Evolutionary conservation across 1,284 basidiomycete genomes (phyloP), one percentile per base, ranked within the genome.

Genomic region (Leccinum laetum): DNA sequence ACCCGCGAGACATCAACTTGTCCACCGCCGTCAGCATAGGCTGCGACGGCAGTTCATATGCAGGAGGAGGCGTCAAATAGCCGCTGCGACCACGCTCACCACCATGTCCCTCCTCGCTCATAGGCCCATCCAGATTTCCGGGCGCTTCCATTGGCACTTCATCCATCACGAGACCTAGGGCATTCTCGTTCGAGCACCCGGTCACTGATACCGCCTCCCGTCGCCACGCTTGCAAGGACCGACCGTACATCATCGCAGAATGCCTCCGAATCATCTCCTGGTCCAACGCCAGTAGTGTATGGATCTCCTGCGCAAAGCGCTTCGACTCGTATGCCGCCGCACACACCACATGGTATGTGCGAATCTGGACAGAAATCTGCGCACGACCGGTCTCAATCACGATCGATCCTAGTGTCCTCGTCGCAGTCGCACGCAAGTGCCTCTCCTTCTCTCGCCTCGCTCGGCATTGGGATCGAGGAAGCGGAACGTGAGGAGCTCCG

Each of bases 381-480:
- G 5, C 2, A 24, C 2, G 37, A 59, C 26, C 39, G 29, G 13
- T n/a, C n/a, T 10, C 64, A 68, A 5, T 72, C 70, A 7, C 71
- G 70, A 21, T 63, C 65, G 0, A 35, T 65, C 6, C 61, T 68
- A 14, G 44, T 65, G 44, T 63, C 70, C 9, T 29, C 71, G 5
- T 74, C 70, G 5, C 63, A 65, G n/a, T 72, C 70, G 4, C 57
- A 75, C 11, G 58, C 62, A 18, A 70, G 64, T 4, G 66, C 72
- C 2, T 66, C 49, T 24, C 69, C 67, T 39, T 74, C 73, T 4
- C 39, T 72, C 53, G 37, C 26, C 13, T 72, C 67, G 1, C 64
- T 72, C 2, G 71, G 73, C 4, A 67, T 76, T 14, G 72, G 71
- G 13, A 68, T 73, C 3, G 75, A 71, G 44, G 75, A 73, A 35